Percentiles rank a stretch among this genome's conserved stretches.
These are phyloP conservation scores for Alliaria petiolata DNA, from an alignment of 345 rosid genomes.

Conservation along the genomic window DNA sequence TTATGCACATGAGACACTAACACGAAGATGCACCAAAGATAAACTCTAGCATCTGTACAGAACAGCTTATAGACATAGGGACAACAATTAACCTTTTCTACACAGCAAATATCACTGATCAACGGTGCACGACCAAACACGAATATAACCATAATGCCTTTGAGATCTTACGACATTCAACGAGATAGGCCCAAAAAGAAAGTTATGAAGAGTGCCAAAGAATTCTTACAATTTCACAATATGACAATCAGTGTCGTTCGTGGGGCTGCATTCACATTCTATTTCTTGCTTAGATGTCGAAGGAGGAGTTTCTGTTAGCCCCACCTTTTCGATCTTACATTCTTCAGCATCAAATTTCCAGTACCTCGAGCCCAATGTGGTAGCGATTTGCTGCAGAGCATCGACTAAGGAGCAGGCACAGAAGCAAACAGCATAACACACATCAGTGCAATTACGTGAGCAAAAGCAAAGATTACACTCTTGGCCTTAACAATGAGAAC, in stretches of 20 bases:
- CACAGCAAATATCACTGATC: too few species aligned
- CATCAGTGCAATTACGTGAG: slow-evolving; percentile 1
- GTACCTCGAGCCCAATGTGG: slow-evolving; percentile 39
- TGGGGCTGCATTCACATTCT: slow-evolving; percentile 38
- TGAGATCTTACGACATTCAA: background rate
- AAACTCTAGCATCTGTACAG: background rate
- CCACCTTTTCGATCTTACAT: slow-evolving; percentile 37
- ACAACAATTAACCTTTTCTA: background rate
- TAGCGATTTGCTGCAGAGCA: slow-evolving; percentile 38
- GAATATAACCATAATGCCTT: background rate
- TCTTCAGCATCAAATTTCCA: slow-evolving; percentile 46
- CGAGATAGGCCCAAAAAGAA: too few species aligned
- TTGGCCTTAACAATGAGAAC: slow-evolving; percentile 3
- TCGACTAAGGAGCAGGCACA: slow-evolving; percentile 39
- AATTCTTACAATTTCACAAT: slow-evolving; percentile 44
- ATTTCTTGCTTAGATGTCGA: slow-evolving; percentile 35
- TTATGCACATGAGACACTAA: background rate
- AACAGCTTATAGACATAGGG: background rate
- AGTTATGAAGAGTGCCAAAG: slow-evolving; percentile 2
- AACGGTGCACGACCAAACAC: background rate
- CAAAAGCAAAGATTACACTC: background rate
- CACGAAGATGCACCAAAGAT: background rate
- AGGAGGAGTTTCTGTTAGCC: slow-evolving; percentile 35
- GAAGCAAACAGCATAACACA: slow-evolving; percentile 1
- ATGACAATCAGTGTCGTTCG: slow-evolving; percentile 42